Percentiles rank a stretch among this genome's conserved stretches.
phyloP scores from a whole-genome alignment of 352 stramenopile species.

The Pythium biforme region DNA sequence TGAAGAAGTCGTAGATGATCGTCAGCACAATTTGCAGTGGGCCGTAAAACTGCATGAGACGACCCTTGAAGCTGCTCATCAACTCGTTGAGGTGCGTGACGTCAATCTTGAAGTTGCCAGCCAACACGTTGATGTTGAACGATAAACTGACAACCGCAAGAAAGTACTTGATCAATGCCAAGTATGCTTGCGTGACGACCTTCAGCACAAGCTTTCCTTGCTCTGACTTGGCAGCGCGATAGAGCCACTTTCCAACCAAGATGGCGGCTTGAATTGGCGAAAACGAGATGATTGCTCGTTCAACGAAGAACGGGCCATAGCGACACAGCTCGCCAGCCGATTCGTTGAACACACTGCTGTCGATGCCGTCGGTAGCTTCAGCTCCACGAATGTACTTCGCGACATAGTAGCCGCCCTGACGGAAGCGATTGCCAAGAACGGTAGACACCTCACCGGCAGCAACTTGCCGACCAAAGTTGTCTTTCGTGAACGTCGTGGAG shows the following conservation, averaged over 20 bases:
- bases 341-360: slow-evolving; percentile 1
- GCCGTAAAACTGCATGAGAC: slow-evolving; percentile 29
- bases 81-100: slow-evolving; percentile 14
- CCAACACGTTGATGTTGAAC: slow-evolving; percentile 59
- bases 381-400: slow-evolving; percentile 40
- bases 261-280: slow-evolving; percentile 27
- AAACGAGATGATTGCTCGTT: slow-evolving; percentile 27
- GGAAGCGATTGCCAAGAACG: slow-evolving; percentile 30
- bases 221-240: slow-evolving; percentile 26
- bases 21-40: slow-evolving; percentile 29
- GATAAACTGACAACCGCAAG: slow-evolving; percentile 52
- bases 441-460: slow-evolving; percentile 22
- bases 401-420: slow-evolving; percentile 40
- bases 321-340: slow-evolving; percentile 44
- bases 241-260: slow-evolving; percentile 17
- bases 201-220: slow-evolving; percentile 35
- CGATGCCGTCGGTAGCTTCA: neutral
- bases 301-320: slow-evolving; percentile 48
- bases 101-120: slow-evolving; percentile 35
- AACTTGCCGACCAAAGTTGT: slow-evolving; percentile 1
- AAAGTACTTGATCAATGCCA: slow-evolving; percentile 49
- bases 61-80: slow-evolving; percentile 24
- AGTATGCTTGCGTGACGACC: slow-evolving; percentile 20
- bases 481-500: slow-evolving; percentile 1
- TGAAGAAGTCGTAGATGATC: slow-evolving; percentile 39